Evolutionary conservation across 2,329 filamentous ascomycete genomes (phyloP), one percentile per base, ranked within the genome.

Genomic region (Colletotrichum plurivorum): DNA sequence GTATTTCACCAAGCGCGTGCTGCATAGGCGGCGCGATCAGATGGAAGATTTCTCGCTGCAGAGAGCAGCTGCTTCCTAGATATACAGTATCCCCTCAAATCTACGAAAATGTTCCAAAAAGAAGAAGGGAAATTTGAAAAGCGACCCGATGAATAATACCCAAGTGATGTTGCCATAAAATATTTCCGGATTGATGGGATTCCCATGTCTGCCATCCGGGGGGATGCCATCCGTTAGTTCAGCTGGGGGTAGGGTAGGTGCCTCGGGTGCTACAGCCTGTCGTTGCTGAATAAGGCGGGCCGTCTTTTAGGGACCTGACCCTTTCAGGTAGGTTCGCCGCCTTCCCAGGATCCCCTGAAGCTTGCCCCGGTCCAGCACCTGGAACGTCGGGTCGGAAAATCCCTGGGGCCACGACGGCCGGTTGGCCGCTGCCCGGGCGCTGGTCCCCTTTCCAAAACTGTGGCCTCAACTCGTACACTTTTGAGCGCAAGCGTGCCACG

Each of bases 391-490:
- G 67, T 54, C 67, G 67, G 67, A 70, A 68, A 70, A 70, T 67
- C 67, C 55, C 55, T 53, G 27, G 43, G 63, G 27, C 58, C 80
- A 63, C 46, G 64, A 77, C 78, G 78, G 18, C 52, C 36, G n/a
- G 31, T 36, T 36, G 31, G 31, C 31, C 31, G 36, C 20, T 27
- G 46, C 18, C 22, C 22, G 22, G 22, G 16, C 61, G 45, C 39
- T 63, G 57, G 65, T 72, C 69, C 71, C 70, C 71, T 77, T 80
- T 80, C 76, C 79, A 75, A 80, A 81, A 82, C 82, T 79, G 81
- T 83, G 81, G 81, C 81, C 81, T 83, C 77, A 82, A 82, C 78
- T 80, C 74, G 20, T 72, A 70, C 69, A 70, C 71, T 72, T 69
- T 73, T 72, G 68, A 68, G 71, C 69, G 71, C 75, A 70, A 36